Conservation (phyloP, 805 yeast genomes). For the Allodekkera sacchari region DNA sequence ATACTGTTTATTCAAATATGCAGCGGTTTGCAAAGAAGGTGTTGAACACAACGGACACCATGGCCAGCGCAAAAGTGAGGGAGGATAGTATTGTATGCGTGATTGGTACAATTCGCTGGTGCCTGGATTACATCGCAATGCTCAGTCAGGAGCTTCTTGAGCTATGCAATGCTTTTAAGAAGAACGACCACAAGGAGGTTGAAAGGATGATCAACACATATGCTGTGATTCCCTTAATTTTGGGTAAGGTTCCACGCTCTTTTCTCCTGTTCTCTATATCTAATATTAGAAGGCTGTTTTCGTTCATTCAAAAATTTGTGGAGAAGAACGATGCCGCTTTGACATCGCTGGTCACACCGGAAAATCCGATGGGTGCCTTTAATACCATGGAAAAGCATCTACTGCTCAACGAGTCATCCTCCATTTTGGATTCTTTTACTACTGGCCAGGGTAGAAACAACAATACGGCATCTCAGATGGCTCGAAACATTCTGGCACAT, state of each 20-base stretch:
- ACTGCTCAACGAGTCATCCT: conserved; percentile 22
- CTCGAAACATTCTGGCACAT: conserved; percentile 17
- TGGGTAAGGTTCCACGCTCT: conserved; percentile 64
- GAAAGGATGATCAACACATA: conserved; percentile 18
- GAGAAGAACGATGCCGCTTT: conserved; percentile 36
- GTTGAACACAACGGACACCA: conserved; percentile 38
- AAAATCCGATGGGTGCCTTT: conserved; percentile 24
- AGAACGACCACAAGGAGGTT: conserved; percentile 13
- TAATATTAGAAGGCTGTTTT: conserved; percentile 55
- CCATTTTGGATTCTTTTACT: conserved; percentile 16
- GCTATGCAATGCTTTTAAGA: conserved; percentile 24
- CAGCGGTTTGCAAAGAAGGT: conserved; percentile 50
- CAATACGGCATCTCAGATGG: conserved; percentile 4
- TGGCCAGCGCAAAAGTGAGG: conserved; percentile 32
- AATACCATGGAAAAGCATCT: conserved; percentile 19
- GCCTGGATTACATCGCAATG: conserved; percentile 66
- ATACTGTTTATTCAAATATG: conserved; percentile 57
- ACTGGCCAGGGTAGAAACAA: conserved; percentile 2
- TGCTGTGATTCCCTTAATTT: conserved; percentile 48
- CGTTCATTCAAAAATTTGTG: conserved; percentile 47
- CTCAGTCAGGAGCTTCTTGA: conserved; percentile 66
- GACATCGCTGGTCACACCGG: conserved; percentile 19
- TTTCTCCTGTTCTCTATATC: conserved; percentile 58
- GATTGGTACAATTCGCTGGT: conserved; percentile 82
- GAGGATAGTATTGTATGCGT: conserved; percentile 56